phyloP scores from a whole-genome alignment of 345 rosid species.

The Rhizophora mangle region DNA sequence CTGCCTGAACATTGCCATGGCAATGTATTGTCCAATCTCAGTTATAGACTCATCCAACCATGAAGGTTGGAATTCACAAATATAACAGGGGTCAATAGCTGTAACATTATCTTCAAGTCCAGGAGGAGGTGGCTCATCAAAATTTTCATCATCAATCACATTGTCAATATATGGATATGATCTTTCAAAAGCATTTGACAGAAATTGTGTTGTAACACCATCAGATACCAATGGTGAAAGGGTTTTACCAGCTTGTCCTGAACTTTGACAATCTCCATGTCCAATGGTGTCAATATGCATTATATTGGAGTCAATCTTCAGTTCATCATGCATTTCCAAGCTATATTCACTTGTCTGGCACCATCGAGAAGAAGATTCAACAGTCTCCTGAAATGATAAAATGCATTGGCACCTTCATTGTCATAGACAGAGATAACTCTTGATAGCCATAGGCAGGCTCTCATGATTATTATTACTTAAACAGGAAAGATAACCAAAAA shows the following conservation, averaged over 20 bases:
- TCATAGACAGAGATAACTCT: not conserved
- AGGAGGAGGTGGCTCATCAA: slow-evolving; percentile 63
- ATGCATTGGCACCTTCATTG: not conserved
- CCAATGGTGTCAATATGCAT: slow-evolving; percentile 16
- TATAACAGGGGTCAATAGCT: slow-evolving; percentile 31
- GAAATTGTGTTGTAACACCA: slow-evolving; percentile 34
- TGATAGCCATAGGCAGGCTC: not conserved
- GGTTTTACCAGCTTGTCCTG: slow-evolving; percentile 26
- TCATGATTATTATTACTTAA: not conserved
- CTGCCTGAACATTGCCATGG: slow-evolving; percentile 74
- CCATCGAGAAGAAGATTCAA: slow-evolving; percentile 28
- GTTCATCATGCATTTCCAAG: slow-evolving; percentile 24
- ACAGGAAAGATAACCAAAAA: not conserved
- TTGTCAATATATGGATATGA: slow-evolving; percentile 28
- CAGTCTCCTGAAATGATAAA: slow-evolving; percentile 40
- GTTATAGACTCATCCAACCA: slow-evolving; percentile 35
- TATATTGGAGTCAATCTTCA: slow-evolving; percentile 22
- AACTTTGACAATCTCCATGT: slow-evolving; percentile 29
- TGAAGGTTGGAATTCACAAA: slow-evolving; percentile 40
- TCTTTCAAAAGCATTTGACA: slow-evolving; percentile 45
- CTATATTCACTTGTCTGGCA: slow-evolving; percentile 15
- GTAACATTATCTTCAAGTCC: slow-evolving; percentile 47
- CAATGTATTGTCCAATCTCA: slow-evolving; percentile 53
- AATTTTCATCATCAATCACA: slow-evolving; percentile 36
- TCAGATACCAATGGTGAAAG: slow-evolving; percentile 25